Evolutionary conservation across 768 basidiomycete genomes (phyloP), one percentile per base, ranked within the genome.

Genomic region (Boletales sp.): DNA sequence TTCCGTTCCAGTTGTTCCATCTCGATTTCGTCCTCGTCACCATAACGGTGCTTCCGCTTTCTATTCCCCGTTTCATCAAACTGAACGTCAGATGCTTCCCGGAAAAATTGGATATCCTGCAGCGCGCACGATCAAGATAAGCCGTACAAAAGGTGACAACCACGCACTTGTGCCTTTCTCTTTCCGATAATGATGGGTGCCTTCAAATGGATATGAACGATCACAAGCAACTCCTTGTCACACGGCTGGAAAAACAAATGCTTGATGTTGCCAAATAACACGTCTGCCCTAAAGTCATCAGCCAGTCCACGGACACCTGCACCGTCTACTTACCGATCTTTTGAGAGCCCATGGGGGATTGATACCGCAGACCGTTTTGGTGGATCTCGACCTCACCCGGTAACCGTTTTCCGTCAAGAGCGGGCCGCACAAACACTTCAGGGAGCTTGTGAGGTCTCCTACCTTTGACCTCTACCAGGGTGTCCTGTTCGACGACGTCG

Each of bases 21-120:
- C 74, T 98, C 94, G 53, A 98, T 94, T 70, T 98, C 96, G 65
- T 99, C 96, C 67, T 99, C 96, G 62, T 98, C 96, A 28, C 94
- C 94, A 62, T 97, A 97, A 48, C 95, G 83, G 60, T 94, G 90
- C 68, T 96, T 94, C 48, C 95, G 83, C 70, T 98, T 98, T 58
- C 94, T 82, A 61, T 98, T 98, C n/a, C 96, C 96, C 1, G 96
- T 98, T 69, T 99, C 96, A 62, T 99, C 96, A 62, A 98, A 97
- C 56, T 94, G 90, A 28, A 95, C 90, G 57, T 99, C 96, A 0
- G 92, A 90, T 8, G 94, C 95, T 72, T 98, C 96, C 9, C 95
- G 89, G 75, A 90, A 94, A 69, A 99, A 97, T 81, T 98, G 96
- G 7, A 98, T 83, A 67, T 99, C 96, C 90, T 95, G 54, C 18